Conservation (phyloP, 2,329 filamentous ascomycete species). For the Raffaelea deltoideospora region DNA sequence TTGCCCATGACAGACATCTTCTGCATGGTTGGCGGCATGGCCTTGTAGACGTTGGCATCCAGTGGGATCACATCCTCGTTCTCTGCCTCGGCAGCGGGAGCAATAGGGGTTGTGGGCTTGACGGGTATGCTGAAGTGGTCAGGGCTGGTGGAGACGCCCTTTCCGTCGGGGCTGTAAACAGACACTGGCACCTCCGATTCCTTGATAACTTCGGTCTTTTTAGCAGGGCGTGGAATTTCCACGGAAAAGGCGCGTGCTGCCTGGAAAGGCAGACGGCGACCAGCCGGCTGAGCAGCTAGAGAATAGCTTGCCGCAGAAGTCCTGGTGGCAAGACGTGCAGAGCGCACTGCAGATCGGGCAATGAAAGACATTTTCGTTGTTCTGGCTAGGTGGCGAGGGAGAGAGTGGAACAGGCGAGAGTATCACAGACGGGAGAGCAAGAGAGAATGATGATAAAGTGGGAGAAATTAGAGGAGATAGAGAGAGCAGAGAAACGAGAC, state of each 20-base stretch:
- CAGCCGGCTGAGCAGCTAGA: slow-evolving; percentile 8
- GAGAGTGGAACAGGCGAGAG: background rate
- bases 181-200: slow-evolving; percentile 43
- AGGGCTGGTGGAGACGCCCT: slow-evolving; percentile 24
- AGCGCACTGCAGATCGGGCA: slow-evolving; percentile 14
- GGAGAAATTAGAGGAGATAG: background rate
- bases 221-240: slow-evolving; percentile 20
- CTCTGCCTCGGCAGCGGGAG: slow-evolving; percentile 17
- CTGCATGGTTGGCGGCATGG: slow-evolving; percentile 49
- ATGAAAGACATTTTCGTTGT: slow-evolving; percentile 12
- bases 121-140: slow-evolving; percentile 43
- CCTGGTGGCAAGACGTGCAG: slow-evolving; percentile 15
- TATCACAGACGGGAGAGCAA: background rate
- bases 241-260: slow-evolving; percentile 20
- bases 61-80: slow-evolving; percentile 36
- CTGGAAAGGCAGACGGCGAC: slow-evolving; percentile 4
- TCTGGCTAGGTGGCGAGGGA: background rate
- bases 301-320: slow-evolving; percentile 12
- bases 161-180: slow-evolving; percentile 31
- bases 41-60: slow-evolving; percentile 34
- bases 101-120: slow-evolving; percentile 10
- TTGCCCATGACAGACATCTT: slow-evolving; percentile 56
- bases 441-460: background rate
- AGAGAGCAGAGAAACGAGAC: too few relatives aligned
- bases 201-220: slow-evolving; percentile 31